phyloP scores from a whole-genome alignment of 2,329 filamentous ascomycete genomes.

The Botrytis squamosa region DNA sequence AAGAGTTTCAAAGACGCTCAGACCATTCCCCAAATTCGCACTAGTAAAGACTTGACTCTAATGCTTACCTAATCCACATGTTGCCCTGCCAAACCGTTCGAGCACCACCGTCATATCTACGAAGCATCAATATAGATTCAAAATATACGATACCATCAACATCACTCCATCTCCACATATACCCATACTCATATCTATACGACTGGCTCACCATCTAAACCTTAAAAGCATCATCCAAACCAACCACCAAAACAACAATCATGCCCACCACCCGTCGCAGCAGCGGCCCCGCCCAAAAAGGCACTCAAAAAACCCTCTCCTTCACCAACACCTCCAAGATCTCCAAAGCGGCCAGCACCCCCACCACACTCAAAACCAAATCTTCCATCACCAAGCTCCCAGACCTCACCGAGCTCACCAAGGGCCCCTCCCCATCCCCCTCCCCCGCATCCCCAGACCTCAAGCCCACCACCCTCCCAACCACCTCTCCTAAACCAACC shows the following conservation, averaged over 20 bases:
- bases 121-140: neutral
- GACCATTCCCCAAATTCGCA: neutral
- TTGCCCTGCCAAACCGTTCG: constrained; percentile 9
- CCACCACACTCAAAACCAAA: constrained; percentile 25
- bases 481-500: neutral
- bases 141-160: neutral
- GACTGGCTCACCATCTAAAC: neutral
- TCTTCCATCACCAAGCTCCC: neutral
- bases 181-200: neutral
- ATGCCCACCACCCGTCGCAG: constrained; percentile 42
- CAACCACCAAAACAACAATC: constrained; percentile 8
- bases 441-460: constrained; percentile 18
- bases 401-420: neutral
- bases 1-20: neutral
- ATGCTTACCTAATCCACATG: constrained; percentile 5
- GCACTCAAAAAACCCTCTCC: constrained; percentile 57
- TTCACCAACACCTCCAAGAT: constrained; percentile 58
- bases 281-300: constrained; percentile 40
- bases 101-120: neutral
- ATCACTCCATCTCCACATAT: neutral
- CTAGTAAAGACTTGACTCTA: neutral
- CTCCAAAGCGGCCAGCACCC: constrained; percentile 51
- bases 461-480: neutral
- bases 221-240: constrained; percentile 19
- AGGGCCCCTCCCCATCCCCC: constrained; percentile 24